Conservation (phyloP, 768 basidiomycete species). For the Cyclocybe aegerita region DNA sequence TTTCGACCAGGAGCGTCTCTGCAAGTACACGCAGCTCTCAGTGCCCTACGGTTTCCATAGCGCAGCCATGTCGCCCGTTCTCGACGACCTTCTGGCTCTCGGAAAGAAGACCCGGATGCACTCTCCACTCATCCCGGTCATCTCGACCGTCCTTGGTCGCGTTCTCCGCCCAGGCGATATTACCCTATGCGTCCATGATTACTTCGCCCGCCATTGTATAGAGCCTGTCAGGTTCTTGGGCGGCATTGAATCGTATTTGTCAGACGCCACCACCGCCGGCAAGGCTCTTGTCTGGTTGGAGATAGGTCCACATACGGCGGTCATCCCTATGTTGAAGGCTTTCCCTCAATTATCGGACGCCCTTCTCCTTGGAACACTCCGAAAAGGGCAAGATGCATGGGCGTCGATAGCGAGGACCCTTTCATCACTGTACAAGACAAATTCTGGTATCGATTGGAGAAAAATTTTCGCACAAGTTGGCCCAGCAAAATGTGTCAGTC, state of each 20-base stretch:
- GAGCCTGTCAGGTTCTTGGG: slow-evolving; percentile 57
- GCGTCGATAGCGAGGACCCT: slow-evolving; percentile 44
- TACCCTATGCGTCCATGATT: slow-evolving; percentile 45
- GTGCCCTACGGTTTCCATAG: slow-evolving; percentile 71
- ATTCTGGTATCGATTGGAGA: slow-evolving; percentile 51
- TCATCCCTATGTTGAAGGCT: slow-evolving; percentile 56
- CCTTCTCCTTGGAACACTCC: slow-evolving; percentile 49
- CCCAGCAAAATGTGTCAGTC: slow-evolving; percentile 39
- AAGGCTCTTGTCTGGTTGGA: slow-evolving; percentile 55
- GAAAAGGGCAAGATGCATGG: slow-evolving; percentile 44
- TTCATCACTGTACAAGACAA: slow-evolving; percentile 45
- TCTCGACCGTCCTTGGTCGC: slow-evolving; percentile 60
- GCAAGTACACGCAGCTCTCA: slow-evolving; percentile 42
- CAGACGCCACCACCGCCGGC: slow-evolving; percentile 20
- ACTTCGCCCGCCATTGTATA: slow-evolving; percentile 58
- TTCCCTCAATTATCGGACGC: slow-evolving; percentile 30
- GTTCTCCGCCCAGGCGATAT: slow-evolving; percentile 54
- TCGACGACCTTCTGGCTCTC: slow-evolving; percentile 45
- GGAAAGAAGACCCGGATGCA: slow-evolving; percentile 35
- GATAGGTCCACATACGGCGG: slow-evolving; percentile 61
- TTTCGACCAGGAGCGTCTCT: slow-evolving; percentile 33
- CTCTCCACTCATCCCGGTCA: slow-evolving; percentile 55
- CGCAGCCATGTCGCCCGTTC: slow-evolving; percentile 56
- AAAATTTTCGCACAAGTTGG: slow-evolving; percentile 47
- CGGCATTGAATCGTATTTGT: slow-evolving; percentile 43